Conservation (phyloP, 768 basidiomycete genomes). For the Strobilomyces echinocephalus region DNA sequence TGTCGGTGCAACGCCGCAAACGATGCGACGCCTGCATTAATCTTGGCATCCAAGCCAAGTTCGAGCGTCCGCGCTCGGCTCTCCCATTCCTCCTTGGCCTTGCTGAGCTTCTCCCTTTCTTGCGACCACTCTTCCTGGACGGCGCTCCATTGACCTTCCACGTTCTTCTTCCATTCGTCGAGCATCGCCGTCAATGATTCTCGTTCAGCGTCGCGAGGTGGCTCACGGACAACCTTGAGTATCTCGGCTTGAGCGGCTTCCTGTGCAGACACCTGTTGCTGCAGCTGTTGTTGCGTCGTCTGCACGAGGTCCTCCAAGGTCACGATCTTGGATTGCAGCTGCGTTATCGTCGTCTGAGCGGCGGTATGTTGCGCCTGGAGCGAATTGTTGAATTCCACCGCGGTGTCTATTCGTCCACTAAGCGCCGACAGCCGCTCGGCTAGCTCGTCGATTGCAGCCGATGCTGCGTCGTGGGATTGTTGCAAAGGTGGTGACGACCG, state of each 20-base stretch:
- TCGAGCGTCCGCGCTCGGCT: slow-evolving; percentile 49
- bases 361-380: slow-evolving; percentile 75
- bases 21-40: slow-evolving; percentile 30
- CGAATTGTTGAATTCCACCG: slow-evolving; percentile 64
- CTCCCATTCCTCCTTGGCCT: slow-evolving; percentile 83
- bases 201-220: slow-evolving; percentile 35
- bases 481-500: slow-evolving; percentile 14
- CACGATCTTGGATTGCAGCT: slow-evolving; percentile 63
- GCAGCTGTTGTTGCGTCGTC: slow-evolving; percentile 38
- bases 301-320: slow-evolving; percentile 67
- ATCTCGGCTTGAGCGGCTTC: slow-evolving; percentile 33
- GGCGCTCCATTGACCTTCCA: slow-evolving; percentile 74
- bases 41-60: slow-evolving; percentile 45
- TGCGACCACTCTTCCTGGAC: slow-evolving; percentile 80
- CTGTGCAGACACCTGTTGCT: slow-evolving; percentile 33
- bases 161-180: slow-evolving; percentile 67
- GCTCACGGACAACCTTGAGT: slow-evolving; percentile 32
- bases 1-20: slow-evolving; percentile 34
- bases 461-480: slow-evolving; percentile 22
- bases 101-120: slow-evolving; percentile 70
- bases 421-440: slow-evolving; percentile 57
- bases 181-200: slow-evolving; percentile 53
- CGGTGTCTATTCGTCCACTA: slow-evolving; percentile 68
- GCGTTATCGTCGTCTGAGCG: slow-evolving; percentile 70
- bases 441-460: slow-evolving; percentile 50